These are phyloP conservation scores for Solanum hybrid DNA, from an alignment of 305 asterid genomes.

Conservation along the genomic window DNA sequence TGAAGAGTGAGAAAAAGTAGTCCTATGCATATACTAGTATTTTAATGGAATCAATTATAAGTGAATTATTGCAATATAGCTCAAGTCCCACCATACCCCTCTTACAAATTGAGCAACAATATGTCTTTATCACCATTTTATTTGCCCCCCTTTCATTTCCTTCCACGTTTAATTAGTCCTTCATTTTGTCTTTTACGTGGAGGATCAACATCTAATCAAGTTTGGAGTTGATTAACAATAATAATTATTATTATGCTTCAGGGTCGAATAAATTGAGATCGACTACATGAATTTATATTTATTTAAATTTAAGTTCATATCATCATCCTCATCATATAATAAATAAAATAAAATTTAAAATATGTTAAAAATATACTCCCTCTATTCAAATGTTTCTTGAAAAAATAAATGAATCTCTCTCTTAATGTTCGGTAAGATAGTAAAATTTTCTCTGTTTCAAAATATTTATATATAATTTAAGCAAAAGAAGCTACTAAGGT, in stretches of 20 bases:
- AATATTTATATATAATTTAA: no score
- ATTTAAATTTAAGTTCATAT: not conserved
- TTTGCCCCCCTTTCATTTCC: not conserved
- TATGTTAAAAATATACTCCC: no score
- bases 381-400: not conserved
- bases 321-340: not conserved
- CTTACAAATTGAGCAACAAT: not conserved
- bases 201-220: not conserved
- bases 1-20: not conserved
- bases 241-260: not conserved
- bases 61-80: not conserved
- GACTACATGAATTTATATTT: not conserved
- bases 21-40: not conserved
- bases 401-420: no score
- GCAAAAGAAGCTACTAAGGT: not conserved
- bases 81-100: not conserved
- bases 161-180: not conserved
- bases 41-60: not conserved
- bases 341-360: no score
- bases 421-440: no score
- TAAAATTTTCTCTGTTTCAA: fast-evolving
- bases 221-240: not conserved
- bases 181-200: not conserved
- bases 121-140: not conserved
- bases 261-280: no score